These are phyloP conservation scores for Posidonia oceanica DNA, from an alignment of 116 monocot species.

Conservation along the genomic window DNA sequence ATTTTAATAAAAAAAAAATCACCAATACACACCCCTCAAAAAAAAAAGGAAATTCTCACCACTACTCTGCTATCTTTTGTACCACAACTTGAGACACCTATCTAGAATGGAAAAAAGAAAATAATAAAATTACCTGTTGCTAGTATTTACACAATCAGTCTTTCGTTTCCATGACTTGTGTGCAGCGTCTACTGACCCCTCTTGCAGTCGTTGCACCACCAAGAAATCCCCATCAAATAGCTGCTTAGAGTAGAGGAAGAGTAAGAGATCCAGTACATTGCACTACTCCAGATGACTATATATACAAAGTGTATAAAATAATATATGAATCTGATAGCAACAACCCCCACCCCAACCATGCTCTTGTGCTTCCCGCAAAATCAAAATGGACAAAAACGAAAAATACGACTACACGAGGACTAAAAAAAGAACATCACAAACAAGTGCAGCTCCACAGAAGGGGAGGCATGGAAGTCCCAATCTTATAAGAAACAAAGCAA, in stretches of 20 bases:
- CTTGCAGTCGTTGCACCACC: not conserved
- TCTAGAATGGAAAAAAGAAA: no score
- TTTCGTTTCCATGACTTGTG: constrained; percentile 3
- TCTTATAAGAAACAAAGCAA: no score
- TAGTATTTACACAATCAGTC: not conserved
- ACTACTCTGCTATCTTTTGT: no score
- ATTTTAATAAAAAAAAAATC: no score
- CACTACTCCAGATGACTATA: not conserved
- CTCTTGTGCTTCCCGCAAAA: no score
- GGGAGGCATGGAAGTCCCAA: not conserved
- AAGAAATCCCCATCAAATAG: not conserved
- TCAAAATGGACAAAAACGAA: no score
- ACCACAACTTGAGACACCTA: no score
- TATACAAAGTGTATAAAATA: not conserved
- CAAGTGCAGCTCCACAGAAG: not conserved
- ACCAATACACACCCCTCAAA: no score
- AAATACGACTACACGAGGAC: no score
- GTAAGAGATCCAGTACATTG: not conserved
- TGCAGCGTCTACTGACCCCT: not conserved
- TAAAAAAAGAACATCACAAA: not conserved
- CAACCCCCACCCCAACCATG: not conserved
- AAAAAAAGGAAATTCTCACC: no score
- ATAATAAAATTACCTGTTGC: not conserved
- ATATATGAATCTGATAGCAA: not conserved
- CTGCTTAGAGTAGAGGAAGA: not conserved